These are phyloP conservation scores for Trichophyton rubrum DNA, from an alignment of 2,329 filamentous ascomycete species.

Conservation along the genomic window DNA sequence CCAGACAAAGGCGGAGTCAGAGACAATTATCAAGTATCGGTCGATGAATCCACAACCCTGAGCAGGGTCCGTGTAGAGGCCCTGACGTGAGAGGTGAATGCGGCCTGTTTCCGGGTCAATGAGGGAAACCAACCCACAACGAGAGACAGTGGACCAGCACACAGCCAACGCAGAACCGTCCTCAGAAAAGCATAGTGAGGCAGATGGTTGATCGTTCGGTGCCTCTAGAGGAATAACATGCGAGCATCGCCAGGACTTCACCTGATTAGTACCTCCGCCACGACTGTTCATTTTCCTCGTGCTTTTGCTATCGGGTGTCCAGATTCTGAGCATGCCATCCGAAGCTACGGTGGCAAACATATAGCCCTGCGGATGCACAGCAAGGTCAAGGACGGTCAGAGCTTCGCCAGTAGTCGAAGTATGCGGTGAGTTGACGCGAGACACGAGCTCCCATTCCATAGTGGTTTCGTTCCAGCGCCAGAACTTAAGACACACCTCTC, in stretches of 20 bases:
- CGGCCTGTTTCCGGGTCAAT: conserved; percentile 59
- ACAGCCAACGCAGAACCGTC: conserved; percentile 75
- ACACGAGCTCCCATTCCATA: conserved; percentile 59
- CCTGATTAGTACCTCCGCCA: conserved; percentile 46
- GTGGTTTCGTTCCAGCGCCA: conserved; percentile 56
- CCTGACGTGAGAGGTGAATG: conserved; percentile 54
- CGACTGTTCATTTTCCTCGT: conserved; percentile 38
- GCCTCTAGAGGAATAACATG: conserved; percentile 40
- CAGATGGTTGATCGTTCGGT: conserved; percentile 34
- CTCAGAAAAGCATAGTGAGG: conserved; percentile 63
- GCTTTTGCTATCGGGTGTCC: conserved; percentile 53
- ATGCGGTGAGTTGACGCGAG: conserved; percentile 76
- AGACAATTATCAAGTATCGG: conserved; percentile 62
- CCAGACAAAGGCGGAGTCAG: conserved; percentile 63
- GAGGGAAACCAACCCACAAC: conserved; percentile 56
- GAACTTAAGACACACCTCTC: conserved; percentile 77
- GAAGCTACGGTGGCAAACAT: conserved; percentile 77
- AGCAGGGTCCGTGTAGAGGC: conserved; percentile 53
- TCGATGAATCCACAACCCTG: conserved; percentile 59
- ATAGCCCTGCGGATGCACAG: conserved; percentile 53
- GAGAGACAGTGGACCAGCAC: conserved; percentile 33
- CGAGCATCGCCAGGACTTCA: conserved; percentile 64
- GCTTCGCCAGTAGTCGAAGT: conserved; percentile 40
- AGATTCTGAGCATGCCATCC: conserved; percentile 66
- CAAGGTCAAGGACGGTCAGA: conserved; percentile 57